phyloP scores from a whole-genome alignment of 371 early-diverging fungal genomes.

The Umbelopsis sp. region DNA sequence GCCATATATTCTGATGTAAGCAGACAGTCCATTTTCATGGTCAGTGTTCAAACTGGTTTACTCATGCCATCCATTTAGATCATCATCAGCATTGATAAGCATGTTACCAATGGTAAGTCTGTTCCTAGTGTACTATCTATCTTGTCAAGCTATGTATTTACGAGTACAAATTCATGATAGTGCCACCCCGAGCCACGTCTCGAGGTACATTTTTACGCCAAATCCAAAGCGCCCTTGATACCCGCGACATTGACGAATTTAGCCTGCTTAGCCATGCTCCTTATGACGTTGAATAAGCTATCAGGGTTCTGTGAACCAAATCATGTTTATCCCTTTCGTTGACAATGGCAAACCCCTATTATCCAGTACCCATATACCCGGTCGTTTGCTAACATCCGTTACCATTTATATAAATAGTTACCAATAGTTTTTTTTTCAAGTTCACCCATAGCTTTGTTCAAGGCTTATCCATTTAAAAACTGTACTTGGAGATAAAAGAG shows the following conservation, averaged over 20 bases:
- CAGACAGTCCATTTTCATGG: too few species aligned
- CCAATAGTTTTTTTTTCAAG: too few species aligned
- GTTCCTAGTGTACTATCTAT: not conserved
- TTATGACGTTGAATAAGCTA: not conserved
- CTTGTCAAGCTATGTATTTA: not conserved
- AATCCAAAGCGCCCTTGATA: not conserved
- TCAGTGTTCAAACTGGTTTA: too few species aligned
- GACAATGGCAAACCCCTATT: too few species aligned
- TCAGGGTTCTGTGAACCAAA: too few species aligned
- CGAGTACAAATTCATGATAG: not conserved
- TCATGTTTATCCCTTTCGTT: too few species aligned
- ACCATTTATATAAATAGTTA: too few species aligned
- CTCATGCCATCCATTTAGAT: not conserved
- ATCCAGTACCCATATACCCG: too few species aligned
- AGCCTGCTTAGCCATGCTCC: constrained; percentile 3
- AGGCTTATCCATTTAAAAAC: too few species aligned
- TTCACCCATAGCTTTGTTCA: too few species aligned
- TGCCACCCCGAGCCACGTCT: not conserved
- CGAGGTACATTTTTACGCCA: not conserved
- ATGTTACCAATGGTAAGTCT: not conserved
- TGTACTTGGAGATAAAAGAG: too few species aligned
- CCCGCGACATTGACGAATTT: not conserved
- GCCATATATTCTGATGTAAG: constrained; percentile 4
- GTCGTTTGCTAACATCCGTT: too few species aligned
- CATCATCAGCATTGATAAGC: not conserved